Base-by-base conservation (phyloP, 345 rosid species). In the Populus deltoides region DNA sequence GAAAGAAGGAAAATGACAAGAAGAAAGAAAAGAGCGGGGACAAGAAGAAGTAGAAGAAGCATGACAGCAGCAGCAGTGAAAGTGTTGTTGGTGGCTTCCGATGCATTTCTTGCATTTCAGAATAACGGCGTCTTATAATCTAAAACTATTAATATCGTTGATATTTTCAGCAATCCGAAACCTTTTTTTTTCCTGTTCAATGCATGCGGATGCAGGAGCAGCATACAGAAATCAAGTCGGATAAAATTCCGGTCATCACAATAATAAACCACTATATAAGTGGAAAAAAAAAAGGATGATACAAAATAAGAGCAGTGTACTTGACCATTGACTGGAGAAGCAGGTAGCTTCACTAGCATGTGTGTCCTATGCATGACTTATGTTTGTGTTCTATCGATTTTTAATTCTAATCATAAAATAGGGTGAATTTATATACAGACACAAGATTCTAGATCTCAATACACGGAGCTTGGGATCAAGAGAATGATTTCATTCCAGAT, bases 11-110 rank as follows among this genome's bases (percentile, higher is more conserved):
- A 1, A 39, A 41, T 47, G 47, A 61, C 10, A 66, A 62, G 27
- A 63, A 63, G 36, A 78, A 78, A 36, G 75, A 77, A 5, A 70
- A 61, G 45, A 10, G 45, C 45, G 45, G 45, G 62, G 71, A 70
- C 45, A 41, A 39, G 29, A 72, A 72, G 81, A 65, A 79, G 45
- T 67, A 73, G 61, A 68, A 73, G 33, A 61, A 79, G 33, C 29
- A 10, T 22, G 31, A 43, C 68, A 59, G 59, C 71, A 45, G 75
- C 70, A n/a, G 80, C 70, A 47, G 80, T 17, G 68, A 70, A 45
- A 77, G 33, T 8, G 63, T 29, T 65, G 6, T 35, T 13, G 33
- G 36, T 38, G 47, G 36, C 25, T 3, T 45, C 13, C 17, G 15
- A 45, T 45, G 51, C 18, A 45, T 45, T 45, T 45, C 51, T 45